Conservation (phyloP, 2,329 filamentous ascomycete species). For the Pezicula radicicola region DNA sequence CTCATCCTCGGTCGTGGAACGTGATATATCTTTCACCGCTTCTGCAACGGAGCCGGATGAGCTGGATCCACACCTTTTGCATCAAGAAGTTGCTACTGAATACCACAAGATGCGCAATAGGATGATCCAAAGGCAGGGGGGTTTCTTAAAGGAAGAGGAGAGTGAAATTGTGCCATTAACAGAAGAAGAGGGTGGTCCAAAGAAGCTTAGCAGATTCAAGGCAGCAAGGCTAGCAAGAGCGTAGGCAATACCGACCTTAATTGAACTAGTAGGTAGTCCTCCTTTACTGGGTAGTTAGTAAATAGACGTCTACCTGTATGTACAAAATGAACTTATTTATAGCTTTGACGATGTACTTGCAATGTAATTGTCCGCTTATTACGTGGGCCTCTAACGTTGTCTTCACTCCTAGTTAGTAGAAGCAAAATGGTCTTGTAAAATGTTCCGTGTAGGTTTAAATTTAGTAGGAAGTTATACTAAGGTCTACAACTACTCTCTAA, state of each 20-base stretch:
- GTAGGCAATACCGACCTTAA: constrained; percentile 25
- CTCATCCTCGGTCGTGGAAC: constrained; percentile 57
- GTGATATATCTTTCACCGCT: constrained; percentile 34
- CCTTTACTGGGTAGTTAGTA: too few relatives aligned
- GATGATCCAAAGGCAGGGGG: constrained; percentile 79
- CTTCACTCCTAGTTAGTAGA: too few relatives aligned
- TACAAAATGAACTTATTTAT: too few relatives aligned
- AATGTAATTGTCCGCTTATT: too few relatives aligned
- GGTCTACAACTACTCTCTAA: too few relatives aligned
- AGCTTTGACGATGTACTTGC: too few relatives aligned
- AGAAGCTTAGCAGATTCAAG: constrained; percentile 70
- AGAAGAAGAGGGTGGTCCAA: constrained; percentile 58
- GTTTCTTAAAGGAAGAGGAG: constrained; percentile 70
- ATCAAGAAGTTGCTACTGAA: constrained; percentile 75
- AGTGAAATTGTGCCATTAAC: constrained; percentile 63
- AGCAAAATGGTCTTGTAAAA: too few relatives aligned
- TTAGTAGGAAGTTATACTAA: too few relatives aligned
- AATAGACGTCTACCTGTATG: too few relatives aligned
- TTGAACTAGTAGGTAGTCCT: too few relatives aligned
- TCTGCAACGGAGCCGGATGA: constrained; percentile 52
- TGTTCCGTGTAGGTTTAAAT: too few relatives aligned
- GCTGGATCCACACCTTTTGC: constrained; percentile 68
- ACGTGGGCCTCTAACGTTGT: too few relatives aligned
- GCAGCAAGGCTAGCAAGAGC: constrained; percentile 61
- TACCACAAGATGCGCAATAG: constrained; percentile 81